These are phyloP conservation scores for Globisporangium barbulae DNA, from an alignment of 352 stramenopile species.

Conservation along the genomic window DNA sequence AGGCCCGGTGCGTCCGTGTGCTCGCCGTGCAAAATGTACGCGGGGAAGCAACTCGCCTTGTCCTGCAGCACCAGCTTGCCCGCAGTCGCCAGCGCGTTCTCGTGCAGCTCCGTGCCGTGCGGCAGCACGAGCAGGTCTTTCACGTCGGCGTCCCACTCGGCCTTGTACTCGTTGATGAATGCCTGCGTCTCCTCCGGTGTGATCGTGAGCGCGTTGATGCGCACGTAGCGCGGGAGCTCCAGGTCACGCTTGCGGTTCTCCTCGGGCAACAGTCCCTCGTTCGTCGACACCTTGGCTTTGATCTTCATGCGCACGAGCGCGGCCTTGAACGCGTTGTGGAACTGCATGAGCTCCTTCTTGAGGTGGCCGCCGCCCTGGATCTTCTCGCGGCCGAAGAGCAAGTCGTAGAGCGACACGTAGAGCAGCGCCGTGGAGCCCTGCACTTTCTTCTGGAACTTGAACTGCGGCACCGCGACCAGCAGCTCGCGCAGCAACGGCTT, in stretches of 20 bases:
- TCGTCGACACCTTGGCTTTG: conserved; percentile 68
- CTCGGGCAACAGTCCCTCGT: conserved; percentile 74
- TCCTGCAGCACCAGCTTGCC: conserved; percentile 95
- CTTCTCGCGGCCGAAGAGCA: conserved; percentile 81
- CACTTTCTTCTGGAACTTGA: conserved; percentile 57
- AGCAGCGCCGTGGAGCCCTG: conserved; percentile 57
- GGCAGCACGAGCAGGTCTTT: conserved; percentile 91
- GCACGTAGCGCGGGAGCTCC: conserved; percentile 87
- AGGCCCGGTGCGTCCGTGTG: conserved; percentile 34
- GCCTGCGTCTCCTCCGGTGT: conserved; percentile 36
- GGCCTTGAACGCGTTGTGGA: conserved; percentile 66
- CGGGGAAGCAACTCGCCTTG: conserved; percentile 97
- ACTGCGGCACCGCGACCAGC: conserved; percentile 65
- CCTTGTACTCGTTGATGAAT: conserved; percentile 48
- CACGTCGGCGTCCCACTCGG: conserved; percentile 84
- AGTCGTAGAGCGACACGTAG: conserved; percentile 84
- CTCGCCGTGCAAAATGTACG: conserved; percentile 90
- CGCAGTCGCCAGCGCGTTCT: conserved; percentile 71
- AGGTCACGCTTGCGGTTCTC: conserved; percentile 75
- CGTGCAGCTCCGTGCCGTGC: conserved; percentile 82
- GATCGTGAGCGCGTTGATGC: conserved; percentile 91
- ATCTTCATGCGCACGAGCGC: conserved; percentile 83
- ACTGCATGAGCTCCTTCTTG: conserved; percentile 83
- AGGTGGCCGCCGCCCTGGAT: conserved; percentile 86
- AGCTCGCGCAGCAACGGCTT: conserved; percentile 75